phyloP scores from a whole-genome alignment of 306 rosid species.

The Oxytropis ochrocephala region DNA sequence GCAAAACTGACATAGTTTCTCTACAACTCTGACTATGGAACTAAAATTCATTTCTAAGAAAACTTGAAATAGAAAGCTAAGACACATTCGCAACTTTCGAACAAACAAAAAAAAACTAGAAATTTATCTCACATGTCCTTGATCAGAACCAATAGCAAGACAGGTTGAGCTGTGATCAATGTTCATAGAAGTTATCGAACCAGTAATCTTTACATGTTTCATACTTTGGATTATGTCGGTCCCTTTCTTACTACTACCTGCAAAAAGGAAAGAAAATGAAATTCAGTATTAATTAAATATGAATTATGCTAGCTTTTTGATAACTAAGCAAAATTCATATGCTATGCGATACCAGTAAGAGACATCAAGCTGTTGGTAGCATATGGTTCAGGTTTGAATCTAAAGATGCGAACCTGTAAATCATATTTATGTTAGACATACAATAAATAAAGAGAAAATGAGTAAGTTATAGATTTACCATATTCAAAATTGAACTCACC shows the following conservation, averaged over 20 bases:
- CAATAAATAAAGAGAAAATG: background rate
- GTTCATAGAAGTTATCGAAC: conserved; percentile 49
- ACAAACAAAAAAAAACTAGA: background rate
- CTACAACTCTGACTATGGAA: background rate
- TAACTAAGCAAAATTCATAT: conserved; percentile 14
- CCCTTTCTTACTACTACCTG: conserved; percentile 80
- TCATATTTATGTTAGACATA: conserved; percentile 10
- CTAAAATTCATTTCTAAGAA: background rate
- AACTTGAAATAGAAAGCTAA: background rate
- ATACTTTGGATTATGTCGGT: conserved; percentile 59
- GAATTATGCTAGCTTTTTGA: background rate
- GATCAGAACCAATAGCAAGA: conserved; percentile 88
- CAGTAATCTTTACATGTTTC: conserved; percentile 52
- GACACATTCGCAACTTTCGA: background rate
- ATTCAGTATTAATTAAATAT: conserved; percentile 2
- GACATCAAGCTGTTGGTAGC: conserved; percentile 58
- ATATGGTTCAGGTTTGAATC: conserved; percentile 80
- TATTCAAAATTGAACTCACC: conserved; percentile 36
- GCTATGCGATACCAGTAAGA: conserved; percentile 50
- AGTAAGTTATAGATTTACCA: background rate
- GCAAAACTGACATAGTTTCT: background rate
- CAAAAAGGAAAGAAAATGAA: conserved; percentile 5
- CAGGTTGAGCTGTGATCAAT: conserved; percentile 40
- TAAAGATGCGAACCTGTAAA: conserved; percentile 67
- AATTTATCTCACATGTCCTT: conserved; percentile 68